Conservation (phyloP, 441 rosid species). For the Croton setiger region DNA sequence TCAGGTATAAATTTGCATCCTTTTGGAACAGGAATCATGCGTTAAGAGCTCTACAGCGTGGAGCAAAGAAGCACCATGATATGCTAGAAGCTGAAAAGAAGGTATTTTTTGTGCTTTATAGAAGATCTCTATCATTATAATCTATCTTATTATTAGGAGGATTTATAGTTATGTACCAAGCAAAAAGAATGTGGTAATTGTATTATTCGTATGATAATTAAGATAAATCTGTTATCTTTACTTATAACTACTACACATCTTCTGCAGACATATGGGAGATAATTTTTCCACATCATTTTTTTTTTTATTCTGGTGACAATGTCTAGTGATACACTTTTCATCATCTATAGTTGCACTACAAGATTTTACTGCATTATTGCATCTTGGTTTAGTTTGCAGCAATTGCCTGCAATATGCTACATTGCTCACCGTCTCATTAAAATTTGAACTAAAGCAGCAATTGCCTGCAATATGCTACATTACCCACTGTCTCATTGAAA, state of each 20-base stretch:
- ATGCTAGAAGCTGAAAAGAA: slow-evolving; percentile 90
- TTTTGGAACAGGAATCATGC: slow-evolving; percentile 99
- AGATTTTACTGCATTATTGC: neutral
- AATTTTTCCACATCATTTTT: neutral
- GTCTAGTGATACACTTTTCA: neutral
- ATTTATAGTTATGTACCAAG: slow-evolving; percentile 3
- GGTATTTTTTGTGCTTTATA: slow-evolving; percentile 40
- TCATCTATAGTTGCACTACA: neutral
- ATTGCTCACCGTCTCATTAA: neutral
- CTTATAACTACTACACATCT: no score
- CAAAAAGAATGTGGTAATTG: no score
- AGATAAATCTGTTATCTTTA: no score
- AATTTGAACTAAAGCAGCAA: slow-evolving; percentile 2
- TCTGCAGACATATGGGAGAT: neutral
- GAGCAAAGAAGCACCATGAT: slow-evolving; percentile 60
- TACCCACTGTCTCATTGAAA: neutral
- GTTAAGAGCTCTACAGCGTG: slow-evolving; percentile 76
- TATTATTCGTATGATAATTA: no score
- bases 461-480: neutral
- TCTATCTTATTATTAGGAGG: neutral
- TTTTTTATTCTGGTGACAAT: neutral
- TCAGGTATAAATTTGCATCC: slow-evolving; percentile 99
- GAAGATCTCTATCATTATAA: slow-evolving; percentile 4
- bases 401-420: neutral
- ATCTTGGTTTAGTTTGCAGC: neutral